Evolutionary conservation across 2,329 filamentous ascomycete species (phyloP), one percentile per base, ranked within the genome.

Genomic region (Dactylellina leptospora): DNA sequence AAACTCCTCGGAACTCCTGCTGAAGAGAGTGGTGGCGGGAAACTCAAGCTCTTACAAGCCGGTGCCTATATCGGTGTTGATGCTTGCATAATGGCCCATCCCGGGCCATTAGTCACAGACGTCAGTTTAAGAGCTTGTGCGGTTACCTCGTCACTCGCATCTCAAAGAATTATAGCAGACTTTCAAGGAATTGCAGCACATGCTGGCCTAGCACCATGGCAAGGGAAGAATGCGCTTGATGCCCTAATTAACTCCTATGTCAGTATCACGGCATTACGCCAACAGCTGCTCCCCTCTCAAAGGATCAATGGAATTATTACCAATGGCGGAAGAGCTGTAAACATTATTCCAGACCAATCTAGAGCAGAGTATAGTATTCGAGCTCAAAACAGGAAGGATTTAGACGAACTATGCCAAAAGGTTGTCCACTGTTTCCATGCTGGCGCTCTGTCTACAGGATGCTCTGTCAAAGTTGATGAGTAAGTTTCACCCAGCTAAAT

Each of bases 201-300:
- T 74, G 85, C 85, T 0, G 85, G 83, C 0, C 82, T 82, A 2
- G 82, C 80, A n/a, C 86, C 85, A 0, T 87, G 85, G 85, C 80
- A 85, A 3, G 86, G 86, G 0, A 81, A 84, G 74, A 87, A 88
- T 75, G 85, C 86, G 0, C 81, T 87, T 0, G 86, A 88, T 74
- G 85, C 85, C 0, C 75, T 86, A 20, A 79, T 87, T 1, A 79
- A 81, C 0, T 82, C 80, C 0, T 82, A 82, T 66, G 79, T 79
- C 45, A 79, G 79, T 44, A 77, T 87, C 2, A 82, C 83, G 0
- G 80, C 84, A 0, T 79, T 87, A 4, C 82, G 86, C 0, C 85
- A 87, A 76, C 85, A 87, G 76, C 81, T 84, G 2, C 80, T 82
- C 73, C 83, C 85, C 0, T 82, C 82, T 8, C 80, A 84, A 64